Base-by-base conservation (phyloP, 163 green algal species). In the Chlamydomonas reinhardtii region DNA sequence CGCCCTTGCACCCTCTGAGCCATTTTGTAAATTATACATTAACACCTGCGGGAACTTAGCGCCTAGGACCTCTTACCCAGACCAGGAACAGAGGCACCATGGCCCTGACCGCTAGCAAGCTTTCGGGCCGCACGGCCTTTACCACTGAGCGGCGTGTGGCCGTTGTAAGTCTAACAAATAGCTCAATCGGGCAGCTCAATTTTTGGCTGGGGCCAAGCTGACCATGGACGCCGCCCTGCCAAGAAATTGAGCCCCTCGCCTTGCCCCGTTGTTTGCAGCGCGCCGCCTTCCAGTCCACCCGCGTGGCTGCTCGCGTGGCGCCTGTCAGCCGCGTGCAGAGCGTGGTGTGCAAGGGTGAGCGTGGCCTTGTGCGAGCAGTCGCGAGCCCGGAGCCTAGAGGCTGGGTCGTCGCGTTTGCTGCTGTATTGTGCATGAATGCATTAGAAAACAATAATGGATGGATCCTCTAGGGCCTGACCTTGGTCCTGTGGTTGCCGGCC, bases 331-430 rank as follows among this genome's bases (percentile, higher is more conserved):
- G 70, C 34, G 73, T 56, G 11, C 54, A 59, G 34, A 24, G 48
- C 34, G 61, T 82, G 22, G 82, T 88, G 4, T 88, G 82, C 82
- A 43, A 87, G 62, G 81, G 81, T 87, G 81, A 79, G 81, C n/a
- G 56, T 34, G 25, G 19, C 31, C n/a, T 74, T 52, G 32, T 31
- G 31, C 34, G 27, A 19, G 29, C 27, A 48, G 69, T 22, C n/a
- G 31, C 69, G 24, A 35, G 34, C 2, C 3, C 14, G 12, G 48
- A 9, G 48, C 14, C 48, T n/a, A 56, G 12, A 56, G 48, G 48
- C 14, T 56, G 48, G 48, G 48, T 56, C 59, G 59, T 29, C 19
- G 22, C 59, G 24, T 31, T 1, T n/a, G 24, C 1, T n/a, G 59
- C 59, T 65, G n/a, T 65, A 19, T 31, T 27, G 20, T 12, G 48